Evolutionary conservation across 2,329 filamentous ascomycete genomes (phyloP).

Genomic region (Cryphonectria carpinicola): DNA sequence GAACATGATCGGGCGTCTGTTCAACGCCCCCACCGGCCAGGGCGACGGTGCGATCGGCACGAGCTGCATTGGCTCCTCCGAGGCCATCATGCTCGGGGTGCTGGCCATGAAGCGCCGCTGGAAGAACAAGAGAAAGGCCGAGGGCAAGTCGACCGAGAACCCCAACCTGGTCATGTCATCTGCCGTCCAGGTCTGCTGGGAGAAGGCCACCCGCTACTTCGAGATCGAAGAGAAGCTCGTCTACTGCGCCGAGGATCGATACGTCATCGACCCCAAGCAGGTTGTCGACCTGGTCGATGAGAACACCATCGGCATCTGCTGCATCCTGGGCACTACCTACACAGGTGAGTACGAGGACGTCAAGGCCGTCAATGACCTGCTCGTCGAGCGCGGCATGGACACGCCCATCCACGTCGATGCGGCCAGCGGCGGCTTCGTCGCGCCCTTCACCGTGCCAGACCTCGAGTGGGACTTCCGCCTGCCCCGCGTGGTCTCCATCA

Average conservation of each 20-base stretch:
- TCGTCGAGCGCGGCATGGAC: slow-evolving; percentile 75
- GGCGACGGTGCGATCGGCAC: slow-evolving; percentile 74
- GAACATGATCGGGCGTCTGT: slow-evolving; percentile 86
- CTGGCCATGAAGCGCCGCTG: slow-evolving; percentile 95
- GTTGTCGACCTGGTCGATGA: slow-evolving; percentile 65
- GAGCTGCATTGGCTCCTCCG: slow-evolving; percentile 84
- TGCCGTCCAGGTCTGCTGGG: slow-evolving; percentile 96
- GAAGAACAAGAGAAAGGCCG: slow-evolving; percentile 83
- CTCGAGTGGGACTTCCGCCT: slow-evolving; percentile 92
- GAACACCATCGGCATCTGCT: slow-evolving; percentile 87
- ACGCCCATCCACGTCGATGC: slow-evolving; percentile 63
- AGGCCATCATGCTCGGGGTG: slow-evolving; percentile 82
- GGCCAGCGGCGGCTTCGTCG: slow-evolving; percentile 55
- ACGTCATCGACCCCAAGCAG: slow-evolving; percentile 66
- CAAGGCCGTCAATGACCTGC: slow-evolving; percentile 86
- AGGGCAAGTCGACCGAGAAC: slow-evolving; percentile 76
- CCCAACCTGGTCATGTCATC: slow-evolving; percentile 96
- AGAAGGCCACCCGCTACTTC: slow-evolving; percentile 88
- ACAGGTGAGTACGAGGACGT: slow-evolving; percentile 96
- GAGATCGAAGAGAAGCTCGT: slow-evolving; percentile 89
- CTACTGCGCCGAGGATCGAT: slow-evolving; percentile 64
- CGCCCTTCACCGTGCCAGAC: slow-evolving; percentile 79
- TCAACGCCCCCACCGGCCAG: slow-evolving; percentile 70
- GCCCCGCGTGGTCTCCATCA: slow-evolving; percentile 88
- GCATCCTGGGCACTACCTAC: slow-evolving; percentile 89